Base-by-base conservation (phyloP, 306 rosid genomes). In the Macrotyloma uniflorum region DNA sequence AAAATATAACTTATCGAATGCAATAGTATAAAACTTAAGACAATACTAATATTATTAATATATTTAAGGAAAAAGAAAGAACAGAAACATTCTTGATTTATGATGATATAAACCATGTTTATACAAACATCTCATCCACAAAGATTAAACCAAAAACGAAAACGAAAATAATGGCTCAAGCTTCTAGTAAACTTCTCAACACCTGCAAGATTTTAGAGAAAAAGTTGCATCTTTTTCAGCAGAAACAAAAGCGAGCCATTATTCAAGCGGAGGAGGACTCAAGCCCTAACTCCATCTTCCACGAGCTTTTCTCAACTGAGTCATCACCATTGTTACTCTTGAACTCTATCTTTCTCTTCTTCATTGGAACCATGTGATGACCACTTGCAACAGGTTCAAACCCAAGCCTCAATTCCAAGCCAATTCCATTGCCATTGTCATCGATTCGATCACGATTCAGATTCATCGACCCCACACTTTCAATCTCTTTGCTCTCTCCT, bases 361-460 rank as follows among this genome's bases (percentile, higher is more conserved):
- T 95, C 74, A 95, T 61, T 0, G 99, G 99, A 13, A 93, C 80
- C 81, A 89, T 86, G 79, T 84, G 93, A 4, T 62, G 40, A 1
- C 32, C 89, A 79, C 87, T 88, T 49, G 89, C 54, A 0, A 42
- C 78, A 61, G 97, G 91, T 62, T 88, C 86, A 0, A 91, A 43
- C 19, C 99, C 97, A 0, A 95, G 90, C 7, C 89, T 93, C n/a
- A 95, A 83, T 59, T 95, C 99, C 70, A 95, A 75, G 4, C 79
- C 94, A 43, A 89, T 20, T n/a, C 83, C 94, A 4, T 35, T 47
- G 0, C 28, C n/a, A 20, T 12, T 45, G 0, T 72, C 90, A 5
- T 65, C 78, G 11, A 47, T 28, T 38, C 65, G 80, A 14, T 22
- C 82, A 5, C 10, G 46, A 3, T 89, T 93, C 5, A 79, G 46